phyloP scores from a whole-genome alignment of 192 early-diverging fungal genomes.

The Rhizophagus sp. region DNA sequence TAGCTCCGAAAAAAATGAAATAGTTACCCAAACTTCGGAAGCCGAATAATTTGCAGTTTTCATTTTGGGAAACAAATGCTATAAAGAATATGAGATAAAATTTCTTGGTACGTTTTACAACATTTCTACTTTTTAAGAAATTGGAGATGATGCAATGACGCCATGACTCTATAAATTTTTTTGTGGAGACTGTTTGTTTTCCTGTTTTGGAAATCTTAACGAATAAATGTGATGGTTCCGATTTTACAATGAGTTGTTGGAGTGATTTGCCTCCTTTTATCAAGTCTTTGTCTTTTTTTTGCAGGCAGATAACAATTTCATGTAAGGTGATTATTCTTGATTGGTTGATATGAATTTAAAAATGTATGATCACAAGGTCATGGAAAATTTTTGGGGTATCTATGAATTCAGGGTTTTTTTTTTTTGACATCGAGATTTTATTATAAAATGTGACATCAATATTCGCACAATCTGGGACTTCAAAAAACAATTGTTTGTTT shows the following conservation, averaged over 20 bases:
- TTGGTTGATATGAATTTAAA: not conserved
- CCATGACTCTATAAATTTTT: not conserved
- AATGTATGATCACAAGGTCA: not conserved
- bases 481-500: slow-evolving; percentile 21
- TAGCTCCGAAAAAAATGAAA: too few species aligned
- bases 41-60: not conserved
- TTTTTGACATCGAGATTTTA: not conserved
- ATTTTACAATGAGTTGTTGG: not conserved
- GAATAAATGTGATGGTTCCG: not conserved
- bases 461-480: slow-evolving; percentile 6
- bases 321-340: slow-evolving; percentile 7
- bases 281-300: not conserved
- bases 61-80: not conserved
- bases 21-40: not conserved
- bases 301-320: too few species aligned
- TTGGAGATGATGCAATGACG: not conserved
- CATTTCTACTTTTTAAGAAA: too few species aligned
- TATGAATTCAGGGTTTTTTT: not conserved
- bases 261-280: not conserved
- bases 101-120: not conserved
- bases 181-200: slow-evolving; percentile 9
- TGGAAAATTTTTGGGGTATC: not conserved
- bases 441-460: slow-evolving; percentile 20
- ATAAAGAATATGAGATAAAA: not conserved
- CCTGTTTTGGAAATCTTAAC: not conserved